Conservation (phyloP, 108 stramenopile genomes). For the Cyclotella cryptica region DNA sequence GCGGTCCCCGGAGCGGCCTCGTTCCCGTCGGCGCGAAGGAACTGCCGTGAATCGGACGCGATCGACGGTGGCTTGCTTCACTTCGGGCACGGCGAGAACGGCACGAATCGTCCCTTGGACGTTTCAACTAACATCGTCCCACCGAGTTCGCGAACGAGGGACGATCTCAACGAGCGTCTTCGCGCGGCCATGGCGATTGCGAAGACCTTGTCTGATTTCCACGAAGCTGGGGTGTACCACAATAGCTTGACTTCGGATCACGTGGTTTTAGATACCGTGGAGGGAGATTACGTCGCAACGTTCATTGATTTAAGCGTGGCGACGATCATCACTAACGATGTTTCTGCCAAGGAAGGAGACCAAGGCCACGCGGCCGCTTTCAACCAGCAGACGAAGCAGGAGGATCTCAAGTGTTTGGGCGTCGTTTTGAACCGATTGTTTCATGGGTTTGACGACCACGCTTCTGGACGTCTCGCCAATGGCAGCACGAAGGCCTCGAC, state of each 20-base stretch:
- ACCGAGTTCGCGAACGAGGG: background rate
- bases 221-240: conserved; percentile 20
- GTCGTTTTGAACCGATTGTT: conserved; percentile 26
- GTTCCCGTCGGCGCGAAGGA: background rate
- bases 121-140: no score
- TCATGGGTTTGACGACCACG: background rate
- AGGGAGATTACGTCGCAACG: no score
- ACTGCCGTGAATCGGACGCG: background rate
- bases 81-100: background rate
- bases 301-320: no score
- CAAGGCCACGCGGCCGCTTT: background rate
- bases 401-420: conserved; percentile 27
- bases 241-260: conserved; percentile 27
- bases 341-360: no score
- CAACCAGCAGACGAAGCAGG: conserved; percentile 17
- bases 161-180: conserved; percentile 17
- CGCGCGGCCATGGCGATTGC: conserved; percentile 25
- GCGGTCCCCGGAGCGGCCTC: no score
- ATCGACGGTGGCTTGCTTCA: background rate
- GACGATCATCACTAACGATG: no score
- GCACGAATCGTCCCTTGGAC: background rate
- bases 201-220: conserved; percentile 22
- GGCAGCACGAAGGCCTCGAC: background rate
- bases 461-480: background rate
- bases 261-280: conserved; percentile 20